phyloP scores from a whole-genome alignment of 345 rosid genomes.

The Salix suchowensis region DNA sequence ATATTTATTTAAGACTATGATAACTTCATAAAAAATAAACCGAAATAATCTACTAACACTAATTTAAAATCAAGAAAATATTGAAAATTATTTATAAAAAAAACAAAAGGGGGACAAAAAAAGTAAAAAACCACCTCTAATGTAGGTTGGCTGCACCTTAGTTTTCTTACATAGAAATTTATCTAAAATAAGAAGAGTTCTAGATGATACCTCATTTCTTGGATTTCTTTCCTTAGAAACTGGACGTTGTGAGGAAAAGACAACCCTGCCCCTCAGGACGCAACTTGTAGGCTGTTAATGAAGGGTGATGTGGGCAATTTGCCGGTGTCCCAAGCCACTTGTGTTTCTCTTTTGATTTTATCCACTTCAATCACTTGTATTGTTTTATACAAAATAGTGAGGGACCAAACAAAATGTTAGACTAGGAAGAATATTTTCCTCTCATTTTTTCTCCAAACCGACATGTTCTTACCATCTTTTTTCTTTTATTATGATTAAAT shows the following conservation, averaged over 20 bases:
- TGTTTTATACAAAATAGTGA: not conserved
- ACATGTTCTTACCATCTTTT: slow-evolving; percentile 5
- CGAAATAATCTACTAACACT: too few species aligned
- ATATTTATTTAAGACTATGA: too few species aligned
- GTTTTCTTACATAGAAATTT: too few species aligned
- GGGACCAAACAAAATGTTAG: not conserved
- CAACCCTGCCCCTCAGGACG: not conserved
- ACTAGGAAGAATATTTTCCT: slow-evolving; percentile 11
- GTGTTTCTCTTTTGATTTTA: not conserved
- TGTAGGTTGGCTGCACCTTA: too few species aligned
- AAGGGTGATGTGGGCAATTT: slow-evolving; percentile 3
- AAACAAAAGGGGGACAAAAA: not conserved
- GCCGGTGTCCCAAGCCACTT: not conserved
- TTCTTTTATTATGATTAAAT: not conserved
- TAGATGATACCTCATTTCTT: not conserved
- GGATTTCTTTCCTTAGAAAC: not conserved
- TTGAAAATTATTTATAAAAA: too few species aligned
- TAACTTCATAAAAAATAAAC: too few species aligned
- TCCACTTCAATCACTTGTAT: not conserved
- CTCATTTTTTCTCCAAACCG: slow-evolving; percentile 6
- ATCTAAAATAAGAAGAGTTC: not conserved
- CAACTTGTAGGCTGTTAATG: not conserved
- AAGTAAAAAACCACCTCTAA: not conserved
- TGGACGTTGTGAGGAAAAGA: not conserved
- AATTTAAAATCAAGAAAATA: too few species aligned